These are phyloP conservation scores for Leucoagaricus sp. DNA, from an alignment of 1,284 basidiomycete species.

Conservation along the genomic window DNA sequence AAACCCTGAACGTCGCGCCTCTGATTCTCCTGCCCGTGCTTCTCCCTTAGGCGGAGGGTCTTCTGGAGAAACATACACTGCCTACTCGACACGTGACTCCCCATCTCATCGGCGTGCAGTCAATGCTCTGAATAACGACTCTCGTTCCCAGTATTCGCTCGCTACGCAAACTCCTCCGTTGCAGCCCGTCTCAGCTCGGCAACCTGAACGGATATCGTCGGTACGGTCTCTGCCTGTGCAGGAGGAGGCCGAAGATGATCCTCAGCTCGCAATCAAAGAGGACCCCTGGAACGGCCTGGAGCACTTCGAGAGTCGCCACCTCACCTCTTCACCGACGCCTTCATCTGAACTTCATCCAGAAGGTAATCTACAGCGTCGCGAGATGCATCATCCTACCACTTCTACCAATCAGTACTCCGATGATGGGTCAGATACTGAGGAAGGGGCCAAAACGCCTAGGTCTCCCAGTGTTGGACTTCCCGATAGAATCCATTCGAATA, in stretches of 20 bases:
- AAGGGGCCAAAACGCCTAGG: slow-evolving; percentile 68
- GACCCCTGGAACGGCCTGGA: slow-evolving; percentile 37
- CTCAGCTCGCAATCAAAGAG: slow-evolving; percentile 36
- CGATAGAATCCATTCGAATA: slow-evolving; percentile 34
- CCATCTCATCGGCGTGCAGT: slow-evolving; percentile 37
- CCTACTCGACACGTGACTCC: slow-evolving; percentile 48
- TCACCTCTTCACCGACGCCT: slow-evolving; percentile 48
- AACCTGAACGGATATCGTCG: slow-evolving; percentile 58
- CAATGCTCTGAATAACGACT: slow-evolving; percentile 33
- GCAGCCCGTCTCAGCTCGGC: slow-evolving; percentile 51
- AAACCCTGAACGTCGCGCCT: slow-evolving; percentile 54
- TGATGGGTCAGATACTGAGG: slow-evolving; percentile 44
- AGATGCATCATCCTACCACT: slow-evolving; percentile 28
- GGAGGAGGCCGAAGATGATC: slow-evolving; percentile 73
- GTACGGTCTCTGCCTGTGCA: slow-evolving; percentile 76
- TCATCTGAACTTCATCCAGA: slow-evolving; percentile 59
- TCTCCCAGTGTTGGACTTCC: slow-evolving; percentile 64
- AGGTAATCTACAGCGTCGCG: slow-evolving; percentile 39
- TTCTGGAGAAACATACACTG: slow-evolving; percentile 43
- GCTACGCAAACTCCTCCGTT: slow-evolving; percentile 58
- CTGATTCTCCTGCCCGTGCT: slow-evolving; percentile 53
- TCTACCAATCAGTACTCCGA: slow-evolving; percentile 38
- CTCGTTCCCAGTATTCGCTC: slow-evolving; percentile 47
- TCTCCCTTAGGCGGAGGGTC: slow-evolving; percentile 50
- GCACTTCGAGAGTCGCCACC: slow-evolving; percentile 35